phyloP scores from a whole-genome alignment of 2,329 filamentous ascomycete species.

The Monosporascus sp. region DNA sequence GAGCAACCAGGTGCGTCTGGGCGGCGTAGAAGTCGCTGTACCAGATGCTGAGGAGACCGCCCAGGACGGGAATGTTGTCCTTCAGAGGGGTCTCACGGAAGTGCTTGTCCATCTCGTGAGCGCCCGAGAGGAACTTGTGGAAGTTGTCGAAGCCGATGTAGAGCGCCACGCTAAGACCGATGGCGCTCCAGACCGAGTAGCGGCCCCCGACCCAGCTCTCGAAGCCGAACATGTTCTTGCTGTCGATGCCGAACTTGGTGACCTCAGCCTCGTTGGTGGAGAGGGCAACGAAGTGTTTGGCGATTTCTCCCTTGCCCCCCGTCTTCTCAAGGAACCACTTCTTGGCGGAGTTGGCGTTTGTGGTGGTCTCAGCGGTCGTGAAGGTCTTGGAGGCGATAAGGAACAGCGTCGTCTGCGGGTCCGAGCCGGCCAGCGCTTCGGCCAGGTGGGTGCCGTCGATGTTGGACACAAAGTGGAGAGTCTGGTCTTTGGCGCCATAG shows the following conservation, averaged over 20 bases:
- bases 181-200: slow-evolving; percentile 98
- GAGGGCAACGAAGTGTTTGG: slow-evolving; percentile 97
- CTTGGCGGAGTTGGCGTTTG: slow-evolving; percentile 97
- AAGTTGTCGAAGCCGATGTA: slow-evolving; percentile 99
- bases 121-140: slow-evolving; percentile 88
- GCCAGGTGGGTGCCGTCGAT: slow-evolving; percentile 98
- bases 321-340: slow-evolving; percentile 88
- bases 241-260: slow-evolving; percentile 97
- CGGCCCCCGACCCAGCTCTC: slow-evolving; percentile 97
- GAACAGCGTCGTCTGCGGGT: slow-evolving; percentile 98
- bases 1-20: slow-evolving; percentile 94
- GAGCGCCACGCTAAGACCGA: slow-evolving; percentile 87
- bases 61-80: slow-evolving; percentile 91
- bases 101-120: slow-evolving; percentile 97
- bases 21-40: slow-evolving; percentile 99
- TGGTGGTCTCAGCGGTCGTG: slow-evolving; percentile 94
- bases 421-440: slow-evolving; percentile 80
- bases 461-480: slow-evolving; percentile 97
- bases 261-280: slow-evolving; percentile 95
- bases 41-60: slow-evolving; percentile 92
- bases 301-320: slow-evolving; percentile 73
- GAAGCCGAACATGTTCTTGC: slow-evolving; percentile 99
- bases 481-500: slow-evolving; percentile 81
- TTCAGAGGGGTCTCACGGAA: slow-evolving; percentile 86
- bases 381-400: slow-evolving; percentile 98